These are phyloP conservation scores for Filobasidium floriforme DNA, from an alignment of 768 basidiomycete species.

Conservation along the genomic window DNA sequence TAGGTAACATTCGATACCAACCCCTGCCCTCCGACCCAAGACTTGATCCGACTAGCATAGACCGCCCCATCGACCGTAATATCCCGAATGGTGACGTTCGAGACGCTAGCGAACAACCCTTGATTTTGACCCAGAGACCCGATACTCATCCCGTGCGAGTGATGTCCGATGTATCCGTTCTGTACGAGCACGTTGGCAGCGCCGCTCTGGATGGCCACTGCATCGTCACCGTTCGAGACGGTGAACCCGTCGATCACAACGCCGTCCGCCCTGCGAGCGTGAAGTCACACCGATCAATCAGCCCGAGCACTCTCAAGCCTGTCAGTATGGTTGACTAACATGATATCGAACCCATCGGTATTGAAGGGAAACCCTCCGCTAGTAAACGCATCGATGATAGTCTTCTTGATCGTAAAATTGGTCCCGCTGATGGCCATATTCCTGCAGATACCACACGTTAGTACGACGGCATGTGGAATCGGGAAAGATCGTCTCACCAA, in stretches of 20 bases:
- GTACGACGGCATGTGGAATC: neutral
- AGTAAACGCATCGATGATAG: constrained; percentile 29
- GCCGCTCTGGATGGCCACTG: constrained; percentile 51
- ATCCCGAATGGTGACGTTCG: constrained; percentile 48
- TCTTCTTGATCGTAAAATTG: constrained; percentile 31
- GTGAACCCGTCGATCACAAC: constrained; percentile 41
- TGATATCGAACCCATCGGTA: constrained; percentile 36
- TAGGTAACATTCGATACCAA: constrained; percentile 51
- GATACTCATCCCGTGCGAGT: constrained; percentile 51
- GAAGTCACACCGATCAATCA: neutral
- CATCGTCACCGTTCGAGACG: constrained; percentile 52
- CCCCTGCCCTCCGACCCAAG: constrained; percentile 52
- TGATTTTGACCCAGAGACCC: constrained; percentile 50
- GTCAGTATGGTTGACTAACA: constrained; percentile 30
- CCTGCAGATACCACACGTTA: constrained; percentile 13
- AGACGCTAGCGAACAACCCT: constrained; percentile 46
- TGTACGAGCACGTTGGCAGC: constrained; percentile 49
- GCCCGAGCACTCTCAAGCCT: constrained; percentile 30
- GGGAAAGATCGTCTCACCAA: too few relatives aligned
- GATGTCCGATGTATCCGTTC: constrained; percentile 51
- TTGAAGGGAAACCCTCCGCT: constrained; percentile 34
- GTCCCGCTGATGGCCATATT: constrained; percentile 36
- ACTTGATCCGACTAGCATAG: constrained; percentile 52
- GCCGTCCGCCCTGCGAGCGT: constrained; percentile 21
- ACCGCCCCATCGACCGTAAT: constrained; percentile 53